Percentiles rank a stretch among this genome's conserved stretches.
These are phyloP conservation scores for Gamarada debralockiae DNA, from an alignment of 495 filamentous ascomycete genomes.

Conservation along the genomic window DNA sequence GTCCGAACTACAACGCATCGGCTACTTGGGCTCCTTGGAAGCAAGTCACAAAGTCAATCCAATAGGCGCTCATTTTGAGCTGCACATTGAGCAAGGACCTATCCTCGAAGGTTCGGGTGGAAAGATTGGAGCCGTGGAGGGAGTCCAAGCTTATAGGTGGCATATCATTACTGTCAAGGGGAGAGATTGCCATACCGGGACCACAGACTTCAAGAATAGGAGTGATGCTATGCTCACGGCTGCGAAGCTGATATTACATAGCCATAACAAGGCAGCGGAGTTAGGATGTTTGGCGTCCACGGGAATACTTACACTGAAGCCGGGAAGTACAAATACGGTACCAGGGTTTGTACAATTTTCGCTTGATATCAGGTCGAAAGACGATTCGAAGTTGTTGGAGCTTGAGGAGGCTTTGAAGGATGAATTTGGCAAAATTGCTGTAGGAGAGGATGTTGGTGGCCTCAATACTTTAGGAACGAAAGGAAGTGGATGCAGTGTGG, in stretches of 20 bases:
- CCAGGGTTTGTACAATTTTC: slow-evolving; percentile 66
- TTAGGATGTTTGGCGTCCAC: slow-evolving; percentile 62
- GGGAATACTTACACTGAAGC: slow-evolving; percentile 63
- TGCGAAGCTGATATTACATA: slow-evolving; percentile 63
- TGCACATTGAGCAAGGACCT: slow-evolving; percentile 70
- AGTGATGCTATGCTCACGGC: slow-evolving; percentile 66
- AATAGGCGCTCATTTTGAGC: slow-evolving; percentile 78
- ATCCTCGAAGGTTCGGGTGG: slow-evolving; percentile 57
- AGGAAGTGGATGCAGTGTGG: slow-evolving; percentile 51
- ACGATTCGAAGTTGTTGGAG: slow-evolving; percentile 50
- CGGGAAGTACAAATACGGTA: slow-evolving; percentile 72
- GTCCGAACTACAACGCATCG: slow-evolving; percentile 64
- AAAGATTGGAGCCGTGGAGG: slow-evolving; percentile 68
- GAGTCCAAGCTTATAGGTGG: slow-evolving; percentile 70
- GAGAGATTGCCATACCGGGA: slow-evolving; percentile 70
- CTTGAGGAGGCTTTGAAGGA: slow-evolving; percentile 51
- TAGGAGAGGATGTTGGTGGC: slow-evolving; percentile 37
- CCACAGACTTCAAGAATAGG: slow-evolving; percentile 58
- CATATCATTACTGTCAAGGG: slow-evolving; percentile 63
- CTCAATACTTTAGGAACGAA: slow-evolving; percentile 35
- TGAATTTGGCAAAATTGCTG: slow-evolving; percentile 56
- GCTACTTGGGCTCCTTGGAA: slow-evolving; percentile 58
- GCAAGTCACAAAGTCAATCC: slow-evolving; percentile 58
- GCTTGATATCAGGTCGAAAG: slow-evolving; percentile 65
- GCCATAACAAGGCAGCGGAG: slow-evolving; percentile 56